Evolutionary conservation across 495 filamentous ascomycete genomes (phyloP).

Genomic region (Penicilliopsis zonata): DNA sequence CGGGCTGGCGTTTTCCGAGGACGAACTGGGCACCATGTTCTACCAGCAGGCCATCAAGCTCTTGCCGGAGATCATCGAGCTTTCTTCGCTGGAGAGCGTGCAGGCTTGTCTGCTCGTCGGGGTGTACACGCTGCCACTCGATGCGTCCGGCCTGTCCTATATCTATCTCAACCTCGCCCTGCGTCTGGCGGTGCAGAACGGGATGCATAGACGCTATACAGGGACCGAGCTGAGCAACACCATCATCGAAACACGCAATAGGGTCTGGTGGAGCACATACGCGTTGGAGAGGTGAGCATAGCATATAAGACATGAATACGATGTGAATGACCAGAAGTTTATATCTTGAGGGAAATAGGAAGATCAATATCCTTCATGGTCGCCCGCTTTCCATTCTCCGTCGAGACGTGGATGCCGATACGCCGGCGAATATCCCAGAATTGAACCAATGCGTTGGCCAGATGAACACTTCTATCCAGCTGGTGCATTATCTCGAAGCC

Average conservation of each 20-base stretch:
- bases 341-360: slow-evolving; percentile 1
- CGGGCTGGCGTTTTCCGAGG: slow-evolving; percentile 16
- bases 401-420: slow-evolving; percentile 19
- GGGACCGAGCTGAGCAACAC: slow-evolving; percentile 10
- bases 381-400: slow-evolving; percentile 20
- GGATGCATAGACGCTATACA: slow-evolving; percentile 26
- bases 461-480: slow-evolving; percentile 10
- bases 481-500: slow-evolving; percentile 14
- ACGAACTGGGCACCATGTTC: slow-evolving; percentile 25
- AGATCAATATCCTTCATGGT: slow-evolving; percentile 22
- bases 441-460: slow-evolving; percentile 3
- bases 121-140: slow-evolving; percentile 36
- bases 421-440: slow-evolving; percentile 11
- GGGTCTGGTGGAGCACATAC: slow-evolving; percentile 29
- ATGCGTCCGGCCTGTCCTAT: slow-evolving; percentile 31
- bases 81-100: slow-evolving; percentile 26
- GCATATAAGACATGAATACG: too few species aligned
- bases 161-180: slow-evolving; percentile 24
- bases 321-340: too few species aligned
- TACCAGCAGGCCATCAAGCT: slow-evolving; percentile 25
- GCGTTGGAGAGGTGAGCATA: slow-evolving; percentile 18
- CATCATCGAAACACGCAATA: slow-evolving; percentile 23
- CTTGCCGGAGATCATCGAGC: slow-evolving; percentile 28
- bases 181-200: slow-evolving; percentile 29
- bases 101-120: slow-evolving; percentile 35